Evolutionary conservation across 306 rosid species (phyloP).

Genomic region (Cicer chorassanicum): DNA sequence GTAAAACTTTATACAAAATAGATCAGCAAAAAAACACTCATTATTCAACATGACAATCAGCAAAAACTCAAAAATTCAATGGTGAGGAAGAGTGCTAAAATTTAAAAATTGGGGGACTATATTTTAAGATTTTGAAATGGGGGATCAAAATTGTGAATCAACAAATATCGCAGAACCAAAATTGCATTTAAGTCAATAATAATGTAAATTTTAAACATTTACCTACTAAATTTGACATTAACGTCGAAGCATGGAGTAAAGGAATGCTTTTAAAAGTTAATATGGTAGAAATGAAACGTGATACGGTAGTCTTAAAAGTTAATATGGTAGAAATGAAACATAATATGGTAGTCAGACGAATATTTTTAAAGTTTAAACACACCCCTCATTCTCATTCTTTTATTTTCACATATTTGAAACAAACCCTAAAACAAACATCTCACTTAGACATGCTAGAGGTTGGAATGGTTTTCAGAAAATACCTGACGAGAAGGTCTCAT

Average conservation of each 20-base stretch:
- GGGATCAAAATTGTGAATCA: too few species aligned
- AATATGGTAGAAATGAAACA: constrained; percentile 30
- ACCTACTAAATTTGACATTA: neutral
- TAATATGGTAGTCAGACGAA: neutral
- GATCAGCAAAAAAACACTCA: too few species aligned
- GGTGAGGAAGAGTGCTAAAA: too few species aligned
- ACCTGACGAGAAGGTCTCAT: constrained; percentile 90
- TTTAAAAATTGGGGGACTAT: too few species aligned
- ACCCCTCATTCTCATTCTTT: constrained; percentile 27
- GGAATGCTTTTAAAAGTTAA: constrained; percentile 11
- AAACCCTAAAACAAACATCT: constrained; percentile 18
- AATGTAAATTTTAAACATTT: constrained; percentile 1
- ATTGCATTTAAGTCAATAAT: too few species aligned
- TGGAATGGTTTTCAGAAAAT: constrained; percentile 43
- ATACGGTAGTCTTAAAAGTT: constrained; percentile 6
- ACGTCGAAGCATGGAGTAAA: constrained; percentile 3
- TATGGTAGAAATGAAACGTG: constrained; percentile 29
- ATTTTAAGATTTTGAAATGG: too few species aligned
- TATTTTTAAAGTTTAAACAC: constrained; percentile 2
- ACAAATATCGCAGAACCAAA: too few species aligned
- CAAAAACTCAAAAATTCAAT: too few species aligned
- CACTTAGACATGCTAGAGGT: constrained; percentile 31
- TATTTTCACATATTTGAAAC: constrained; percentile 24
- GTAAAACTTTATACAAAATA: too few species aligned
- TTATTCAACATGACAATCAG: too few species aligned